Evolutionary conservation across 345 rosid species (phyloP).

Genomic region (Aegle marmelos): DNA sequence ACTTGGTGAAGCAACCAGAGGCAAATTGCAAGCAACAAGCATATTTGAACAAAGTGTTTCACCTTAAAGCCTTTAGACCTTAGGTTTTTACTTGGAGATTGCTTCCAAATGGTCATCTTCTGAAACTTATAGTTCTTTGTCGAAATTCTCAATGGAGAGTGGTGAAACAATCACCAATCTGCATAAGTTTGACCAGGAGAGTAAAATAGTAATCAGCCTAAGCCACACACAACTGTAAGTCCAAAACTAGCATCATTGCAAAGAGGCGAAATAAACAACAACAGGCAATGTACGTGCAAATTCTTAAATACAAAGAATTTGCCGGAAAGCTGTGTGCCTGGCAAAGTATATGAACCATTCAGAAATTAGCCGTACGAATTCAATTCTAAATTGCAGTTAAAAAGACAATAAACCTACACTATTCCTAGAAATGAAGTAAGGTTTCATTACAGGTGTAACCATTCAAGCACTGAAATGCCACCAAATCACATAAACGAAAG

Average conservation of each 20-base stretch:
- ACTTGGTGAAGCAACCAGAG: constrained; percentile 60
- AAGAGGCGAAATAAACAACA: not conserved
- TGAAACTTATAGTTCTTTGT: not conserved
- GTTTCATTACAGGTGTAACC: not conserved
- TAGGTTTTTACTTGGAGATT: constrained; percentile 36
- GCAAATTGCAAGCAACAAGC: constrained; percentile 43
- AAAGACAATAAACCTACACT: too few species aligned
- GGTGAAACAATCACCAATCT: not conserved
- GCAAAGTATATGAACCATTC: not conserved
- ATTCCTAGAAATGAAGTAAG: too few species aligned
- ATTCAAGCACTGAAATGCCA: not conserved
- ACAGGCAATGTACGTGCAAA: not conserved
- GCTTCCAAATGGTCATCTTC: constrained; percentile 36
- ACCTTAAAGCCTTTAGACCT: constrained; percentile 61
- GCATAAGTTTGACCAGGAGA: not conserved
- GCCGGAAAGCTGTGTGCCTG: not conserved
- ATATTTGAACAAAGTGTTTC: constrained; percentile 52
- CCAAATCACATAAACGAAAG: not conserved
- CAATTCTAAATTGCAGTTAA: not conserved
- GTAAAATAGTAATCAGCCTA: not conserved
- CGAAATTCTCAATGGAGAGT: constrained; percentile 1
- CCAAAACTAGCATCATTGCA: not conserved
- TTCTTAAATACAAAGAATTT: not conserved
- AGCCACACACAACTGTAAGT: not conserved
- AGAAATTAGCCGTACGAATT: not conserved